Evolutionary conservation across 1,139 yeast species (phyloP).

Genomic region (Yamadazyma diospyri): DNA sequence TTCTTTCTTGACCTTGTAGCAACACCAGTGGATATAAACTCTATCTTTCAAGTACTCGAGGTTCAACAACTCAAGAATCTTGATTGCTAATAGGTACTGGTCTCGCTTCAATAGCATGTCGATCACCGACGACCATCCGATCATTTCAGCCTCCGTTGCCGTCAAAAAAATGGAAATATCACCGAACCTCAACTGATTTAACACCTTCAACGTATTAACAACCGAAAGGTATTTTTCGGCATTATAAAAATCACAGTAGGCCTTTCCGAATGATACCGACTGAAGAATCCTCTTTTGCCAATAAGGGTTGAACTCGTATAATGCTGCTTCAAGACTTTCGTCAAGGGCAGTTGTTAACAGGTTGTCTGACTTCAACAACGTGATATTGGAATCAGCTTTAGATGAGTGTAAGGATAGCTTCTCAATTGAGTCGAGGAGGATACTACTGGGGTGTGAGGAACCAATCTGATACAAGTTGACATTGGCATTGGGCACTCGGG

Average conservation of each 20-base stretch:
- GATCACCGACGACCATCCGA: constrained; percentile 56
- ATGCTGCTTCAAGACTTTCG: constrained; percentile 70
- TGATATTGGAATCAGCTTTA: constrained; percentile 73
- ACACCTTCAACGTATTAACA: constrained; percentile 58
- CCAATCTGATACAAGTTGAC: constrained; percentile 75
- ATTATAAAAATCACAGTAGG: constrained; percentile 48
- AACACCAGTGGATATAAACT: constrained; percentile 81
- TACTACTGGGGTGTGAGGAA: constrained; percentile 78
- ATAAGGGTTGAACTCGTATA: constrained; percentile 68
- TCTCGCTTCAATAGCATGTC: constrained; percentile 58
- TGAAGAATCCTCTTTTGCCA: constrained; percentile 78
- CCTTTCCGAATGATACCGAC: constrained; percentile 87
- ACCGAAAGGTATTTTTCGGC: constrained; percentile 60
- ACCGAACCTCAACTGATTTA: constrained; percentile 62
- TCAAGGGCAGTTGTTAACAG: constrained; percentile 61
- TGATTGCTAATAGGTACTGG: constrained; percentile 60
- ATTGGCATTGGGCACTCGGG: constrained; percentile 58
- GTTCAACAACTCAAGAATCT: constrained; percentile 52
- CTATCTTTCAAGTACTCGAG: constrained; percentile 46
- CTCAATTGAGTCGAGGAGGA: constrained; percentile 78
- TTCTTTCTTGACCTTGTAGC: constrained; percentile 59
- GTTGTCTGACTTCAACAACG: constrained; percentile 53
- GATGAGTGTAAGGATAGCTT: constrained; percentile 69
- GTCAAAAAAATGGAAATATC: constrained; percentile 73
- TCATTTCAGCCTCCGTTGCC: constrained; percentile 42